These are phyloP conservation scores for Blastobotrys indianensis DNA, from an alignment of 1,139 yeast genomes.

Conservation along the genomic window DNA sequence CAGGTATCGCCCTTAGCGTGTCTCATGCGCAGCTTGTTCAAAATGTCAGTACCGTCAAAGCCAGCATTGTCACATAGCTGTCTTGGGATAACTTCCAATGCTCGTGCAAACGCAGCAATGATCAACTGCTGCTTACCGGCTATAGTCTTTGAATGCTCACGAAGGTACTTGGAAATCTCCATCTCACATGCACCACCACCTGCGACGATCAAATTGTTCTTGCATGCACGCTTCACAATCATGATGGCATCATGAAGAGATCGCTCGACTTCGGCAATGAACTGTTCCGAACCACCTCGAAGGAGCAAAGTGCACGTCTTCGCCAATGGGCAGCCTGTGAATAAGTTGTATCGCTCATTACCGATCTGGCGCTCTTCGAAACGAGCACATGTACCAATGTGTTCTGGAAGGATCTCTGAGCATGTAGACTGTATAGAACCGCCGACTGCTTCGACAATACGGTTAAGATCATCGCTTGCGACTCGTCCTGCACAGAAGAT, in stretches of 20 bases:
- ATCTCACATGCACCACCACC: conserved; percentile 99
- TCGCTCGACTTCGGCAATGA: conserved; percentile 96
- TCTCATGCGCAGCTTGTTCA: conserved; percentile 84
- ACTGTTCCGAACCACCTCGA: conserved; percentile 98
- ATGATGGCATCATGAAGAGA: conserved; percentile 96
- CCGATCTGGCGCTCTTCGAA: conserved; percentile 97
- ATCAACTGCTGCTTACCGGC: conserved; percentile 95
- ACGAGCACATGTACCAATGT: conserved; percentile 76
- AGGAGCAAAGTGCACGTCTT: conserved; percentile 88
- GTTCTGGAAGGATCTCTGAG: conserved; percentile 62
- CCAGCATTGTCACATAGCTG: conserved; percentile 98
- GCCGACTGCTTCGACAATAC: conserved; percentile 92
- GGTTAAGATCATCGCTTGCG: conserved; percentile 77
- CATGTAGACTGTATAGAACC: conserved; percentile 87
- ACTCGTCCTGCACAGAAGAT: conserved; percentile 98
- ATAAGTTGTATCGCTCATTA: conserved; percentile 86
- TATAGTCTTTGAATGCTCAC: conserved; percentile 80
- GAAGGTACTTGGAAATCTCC: conserved; percentile 84
- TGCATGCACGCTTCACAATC: conserved; percentile 94
- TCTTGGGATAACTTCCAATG: conserved; percentile 92
- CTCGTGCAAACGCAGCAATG: conserved; percentile 87
- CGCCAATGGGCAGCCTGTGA: conserved; percentile 87
- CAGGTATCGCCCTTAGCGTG: conserved; percentile 91
- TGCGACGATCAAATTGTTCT: conserved; percentile 82
- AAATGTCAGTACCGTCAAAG: conserved; percentile 87